Percentiles rank a stretch among this genome's conserved stretches.
Conservation (phyloP, 257 asterid genomes). For the Scutellaria galericulata region DNA sequence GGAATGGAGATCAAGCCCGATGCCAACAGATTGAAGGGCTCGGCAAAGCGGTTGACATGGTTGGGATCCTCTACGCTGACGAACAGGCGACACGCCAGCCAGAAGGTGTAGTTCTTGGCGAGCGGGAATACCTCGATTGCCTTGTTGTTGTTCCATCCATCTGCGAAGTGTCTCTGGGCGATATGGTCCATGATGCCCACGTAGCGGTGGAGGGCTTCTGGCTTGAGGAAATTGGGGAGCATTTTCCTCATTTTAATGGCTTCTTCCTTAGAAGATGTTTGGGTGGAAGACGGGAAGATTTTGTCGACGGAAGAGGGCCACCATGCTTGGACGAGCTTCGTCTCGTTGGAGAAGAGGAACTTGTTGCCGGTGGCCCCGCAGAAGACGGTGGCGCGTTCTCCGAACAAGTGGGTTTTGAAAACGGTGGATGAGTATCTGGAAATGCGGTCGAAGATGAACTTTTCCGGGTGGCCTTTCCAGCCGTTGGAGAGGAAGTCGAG, state of each 20-base stretch:
- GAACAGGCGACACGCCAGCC: conserved; percentile 55
- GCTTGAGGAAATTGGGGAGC: conserved; percentile 60
- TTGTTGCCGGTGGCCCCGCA: conserved; percentile 60
- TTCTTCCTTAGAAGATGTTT: conserved; percentile 54
- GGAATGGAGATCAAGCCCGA: conserved; percentile 60
- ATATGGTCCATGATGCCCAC: conserved; percentile 61
- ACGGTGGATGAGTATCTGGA: conserved; percentile 48
- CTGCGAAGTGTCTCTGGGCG: conserved; percentile 51
- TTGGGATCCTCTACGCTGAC: conserved; percentile 57
- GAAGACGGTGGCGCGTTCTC: conserved; percentile 53
- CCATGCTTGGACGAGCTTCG: conserved; percentile 63
- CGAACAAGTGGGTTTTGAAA: conserved; percentile 55
- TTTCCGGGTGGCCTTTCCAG: conserved; percentile 65
- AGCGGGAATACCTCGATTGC: conserved; percentile 47
- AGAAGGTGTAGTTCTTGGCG: conserved; percentile 54
- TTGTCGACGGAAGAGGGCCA: conserved; percentile 60
- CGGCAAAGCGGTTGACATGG: conserved; percentile 42
- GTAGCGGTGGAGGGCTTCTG: conserved; percentile 58
- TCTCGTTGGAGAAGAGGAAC: conserved; percentile 68
- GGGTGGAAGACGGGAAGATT: conserved; percentile 56
- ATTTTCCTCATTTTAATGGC: conserved; percentile 57
- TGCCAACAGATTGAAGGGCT: conserved; percentile 47
- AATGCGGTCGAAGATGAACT: conserved; percentile 58
- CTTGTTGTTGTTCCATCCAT: conserved; percentile 46
- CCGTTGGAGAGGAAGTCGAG: conserved; percentile 56